A percentile compares a stretch with the other conserved stretches of the same genome.
Evolutionary conservation across 2,329 filamentous ascomycete genomes (phyloP).

Genomic region (Cylindrodendrum hubeiense): DNA sequence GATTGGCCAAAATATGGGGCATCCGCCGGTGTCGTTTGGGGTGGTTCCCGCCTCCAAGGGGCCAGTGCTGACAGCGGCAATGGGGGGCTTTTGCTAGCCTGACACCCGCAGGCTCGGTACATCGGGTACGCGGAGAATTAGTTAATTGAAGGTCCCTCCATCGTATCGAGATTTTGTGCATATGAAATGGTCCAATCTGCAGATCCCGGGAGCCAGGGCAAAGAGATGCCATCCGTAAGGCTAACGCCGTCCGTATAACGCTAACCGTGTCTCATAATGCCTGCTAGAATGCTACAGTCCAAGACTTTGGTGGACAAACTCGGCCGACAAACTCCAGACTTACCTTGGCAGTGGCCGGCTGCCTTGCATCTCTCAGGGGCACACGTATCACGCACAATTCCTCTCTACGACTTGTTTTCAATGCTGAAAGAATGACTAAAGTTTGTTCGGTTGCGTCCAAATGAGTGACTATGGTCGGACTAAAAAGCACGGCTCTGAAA

Average conservation of each 20-base stretch:
- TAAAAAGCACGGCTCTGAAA: constrained; percentile 31
- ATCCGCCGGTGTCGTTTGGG: not conserved
- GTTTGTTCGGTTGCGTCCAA: constrained; percentile 35
- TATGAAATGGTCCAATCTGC: not conserved
- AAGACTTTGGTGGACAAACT: no score
- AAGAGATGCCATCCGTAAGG: no score
- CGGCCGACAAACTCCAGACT: no score
- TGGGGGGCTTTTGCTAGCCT: not conserved
- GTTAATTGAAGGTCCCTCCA: not conserved
- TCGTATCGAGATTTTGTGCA: not conserved
- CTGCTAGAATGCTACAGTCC: no score
- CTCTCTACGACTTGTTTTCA: not conserved
- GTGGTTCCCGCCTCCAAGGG: not conserved
- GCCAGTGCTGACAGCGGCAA: not conserved
- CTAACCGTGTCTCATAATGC: not conserved
- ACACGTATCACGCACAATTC: not conserved
- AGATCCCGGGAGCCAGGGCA: no score
- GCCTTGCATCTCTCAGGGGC: not conserved
- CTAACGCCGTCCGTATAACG: not conserved
- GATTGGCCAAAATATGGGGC: not conserved
- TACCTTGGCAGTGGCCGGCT: not conserved
- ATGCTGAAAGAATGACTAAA: constrained; percentile 40
- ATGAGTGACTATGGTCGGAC: constrained; percentile 44
- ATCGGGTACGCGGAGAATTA: not conserved
- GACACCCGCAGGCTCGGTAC: not conserved